Conservation (phyloP, 208 protist genomes). For the Acanthamoeba royreba region DNA sequence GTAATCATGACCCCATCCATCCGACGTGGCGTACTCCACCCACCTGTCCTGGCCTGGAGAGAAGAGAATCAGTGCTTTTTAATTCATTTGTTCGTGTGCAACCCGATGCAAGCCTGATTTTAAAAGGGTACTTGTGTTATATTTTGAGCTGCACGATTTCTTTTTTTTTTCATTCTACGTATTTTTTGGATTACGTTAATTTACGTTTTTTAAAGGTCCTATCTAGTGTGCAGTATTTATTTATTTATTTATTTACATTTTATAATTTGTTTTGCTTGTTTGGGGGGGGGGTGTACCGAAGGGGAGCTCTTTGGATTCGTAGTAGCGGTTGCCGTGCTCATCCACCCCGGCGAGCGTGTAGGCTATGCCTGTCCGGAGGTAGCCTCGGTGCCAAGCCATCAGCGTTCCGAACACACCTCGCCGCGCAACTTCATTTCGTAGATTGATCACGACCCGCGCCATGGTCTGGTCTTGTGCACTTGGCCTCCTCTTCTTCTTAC, state of each 20-base stretch:
- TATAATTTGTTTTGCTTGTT: no score
- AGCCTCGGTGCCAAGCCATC: neutral
- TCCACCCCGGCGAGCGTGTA: neutral
- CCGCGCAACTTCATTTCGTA: neutral
- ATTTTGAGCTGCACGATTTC: no score
- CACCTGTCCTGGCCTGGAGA: neutral
- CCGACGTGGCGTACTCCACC: neutral
- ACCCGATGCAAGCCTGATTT: neutral
- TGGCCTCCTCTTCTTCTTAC: no score
- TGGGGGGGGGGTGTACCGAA: neutral
- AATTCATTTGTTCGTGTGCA: no score
- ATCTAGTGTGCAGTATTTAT: no score
- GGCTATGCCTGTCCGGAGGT: neutral
- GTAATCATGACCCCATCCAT: neutral
- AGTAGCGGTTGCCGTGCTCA: neutral
- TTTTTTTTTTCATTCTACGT: no score
- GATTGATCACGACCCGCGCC: neutral
- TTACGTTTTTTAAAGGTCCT: no score
- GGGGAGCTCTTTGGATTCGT: neutral
- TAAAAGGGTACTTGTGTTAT: neutral
- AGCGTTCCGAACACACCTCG: neutral
- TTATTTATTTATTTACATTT: no score
- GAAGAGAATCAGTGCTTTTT: neutral
- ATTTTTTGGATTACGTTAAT: no score
- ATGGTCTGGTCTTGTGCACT: no score